Percentiles rank a stretch among this genome's conserved stretches.
Evolutionary conservation across 495 filamentous ascomycete genomes (phyloP).

Genomic region (Penicillium riverlandense): DNA sequence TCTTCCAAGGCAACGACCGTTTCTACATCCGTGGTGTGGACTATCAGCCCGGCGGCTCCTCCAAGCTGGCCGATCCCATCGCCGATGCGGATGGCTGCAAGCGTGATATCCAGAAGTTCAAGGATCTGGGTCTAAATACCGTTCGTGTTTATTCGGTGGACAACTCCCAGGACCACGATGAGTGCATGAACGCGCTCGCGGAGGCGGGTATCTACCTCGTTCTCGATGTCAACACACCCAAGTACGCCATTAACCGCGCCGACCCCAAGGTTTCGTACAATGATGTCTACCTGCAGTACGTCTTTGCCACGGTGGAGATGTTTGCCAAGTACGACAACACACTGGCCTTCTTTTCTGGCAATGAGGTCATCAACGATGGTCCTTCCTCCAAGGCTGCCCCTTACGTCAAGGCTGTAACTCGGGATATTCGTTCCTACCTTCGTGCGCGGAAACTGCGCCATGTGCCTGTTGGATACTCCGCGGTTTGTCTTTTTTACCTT

Average conservation of each 20-base stretch:
- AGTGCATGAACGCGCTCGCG: slow-evolving; percentile 74
- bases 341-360: slow-evolving; percentile 91
- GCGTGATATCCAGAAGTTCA: slow-evolving; percentile 79
- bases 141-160: slow-evolving; percentile 91
- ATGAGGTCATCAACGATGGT: slow-evolving; percentile 90
- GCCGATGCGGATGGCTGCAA: slow-evolving; percentile 62
- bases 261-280: slow-evolving; percentile 80
- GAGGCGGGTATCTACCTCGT: slow-evolving; percentile 89
- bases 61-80: slow-evolving; percentile 70
- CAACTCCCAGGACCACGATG: slow-evolving; percentile 74
- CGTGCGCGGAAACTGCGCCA: slow-evolving; percentile 61
- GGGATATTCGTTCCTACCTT: slow-evolving; percentile 88
- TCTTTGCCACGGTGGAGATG: slow-evolving; percentile 87
- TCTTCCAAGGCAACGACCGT: slow-evolving; percentile 74
- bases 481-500: slow-evolving; percentile 26
- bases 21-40: slow-evolving; percentile 96
- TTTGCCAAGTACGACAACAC: slow-evolving; percentile 87
- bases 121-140: slow-evolving; percentile 82
- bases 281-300: slow-evolving; percentile 78
- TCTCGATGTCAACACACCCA: slow-evolving; percentile 72
- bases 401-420: slow-evolving; percentile 88
- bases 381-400: slow-evolving; percentile 67
- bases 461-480: slow-evolving; percentile 91
- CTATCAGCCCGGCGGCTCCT: slow-evolving; percentile 90
- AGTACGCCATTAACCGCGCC: slow-evolving; percentile 77